These are phyloP conservation scores for Cyclostephanos tholiformis DNA, from an alignment of 108 stramenopile species.

Conservation along the genomic window DNA sequence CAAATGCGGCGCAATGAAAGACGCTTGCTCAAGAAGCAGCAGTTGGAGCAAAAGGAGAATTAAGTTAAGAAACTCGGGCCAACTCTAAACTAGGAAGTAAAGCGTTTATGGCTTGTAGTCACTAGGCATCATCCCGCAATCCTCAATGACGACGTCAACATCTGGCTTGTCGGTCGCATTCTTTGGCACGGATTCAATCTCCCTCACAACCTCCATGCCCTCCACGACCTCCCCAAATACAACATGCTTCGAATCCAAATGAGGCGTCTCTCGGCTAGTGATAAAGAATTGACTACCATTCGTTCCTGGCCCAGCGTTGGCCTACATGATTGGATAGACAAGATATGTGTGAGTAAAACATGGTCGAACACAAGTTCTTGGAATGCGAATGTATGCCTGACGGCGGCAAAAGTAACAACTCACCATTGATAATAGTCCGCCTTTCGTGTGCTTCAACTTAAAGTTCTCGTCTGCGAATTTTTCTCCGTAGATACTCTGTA, in stretches of 20 bases:
- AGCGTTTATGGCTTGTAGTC: conserved; percentile 32
- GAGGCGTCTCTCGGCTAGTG: conserved; percentile 81
- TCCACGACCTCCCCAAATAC: conserved; percentile 98
- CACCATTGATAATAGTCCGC: conserved; percentile 80
- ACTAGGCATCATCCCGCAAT: conserved; percentile 77
- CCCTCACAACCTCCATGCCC: conserved; percentile 93
- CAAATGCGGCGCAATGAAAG: conserved; percentile 48
- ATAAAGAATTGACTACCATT: conserved; percentile 89
- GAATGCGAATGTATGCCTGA: neutral
- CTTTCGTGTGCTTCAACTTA: conserved; percentile 82
- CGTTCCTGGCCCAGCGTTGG: conserved; percentile 47
- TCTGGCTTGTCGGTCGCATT: conserved; percentile 77
- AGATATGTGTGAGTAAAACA: neutral
- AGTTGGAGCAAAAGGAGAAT: conserved; percentile 1
- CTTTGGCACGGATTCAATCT: conserved; percentile 77
- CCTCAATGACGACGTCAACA: conserved; percentile 85
- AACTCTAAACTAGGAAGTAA: neutral
- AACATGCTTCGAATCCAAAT: conserved; percentile 98
- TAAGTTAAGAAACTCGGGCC: neutral
- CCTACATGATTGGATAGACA: neutral
- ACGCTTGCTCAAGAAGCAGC: conserved; percentile 43
- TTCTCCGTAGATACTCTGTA: conserved; percentile 88
- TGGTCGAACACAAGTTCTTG: too few species aligned
- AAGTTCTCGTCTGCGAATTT: conserved; percentile 94
- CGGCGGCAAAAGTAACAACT: conserved; percentile 22